Percentiles rank a stretch among this genome's conserved stretches.
phyloP scores from a whole-genome alignment of 352 stramenopile genomes.

The Aphanomyces euteiches region DNA sequence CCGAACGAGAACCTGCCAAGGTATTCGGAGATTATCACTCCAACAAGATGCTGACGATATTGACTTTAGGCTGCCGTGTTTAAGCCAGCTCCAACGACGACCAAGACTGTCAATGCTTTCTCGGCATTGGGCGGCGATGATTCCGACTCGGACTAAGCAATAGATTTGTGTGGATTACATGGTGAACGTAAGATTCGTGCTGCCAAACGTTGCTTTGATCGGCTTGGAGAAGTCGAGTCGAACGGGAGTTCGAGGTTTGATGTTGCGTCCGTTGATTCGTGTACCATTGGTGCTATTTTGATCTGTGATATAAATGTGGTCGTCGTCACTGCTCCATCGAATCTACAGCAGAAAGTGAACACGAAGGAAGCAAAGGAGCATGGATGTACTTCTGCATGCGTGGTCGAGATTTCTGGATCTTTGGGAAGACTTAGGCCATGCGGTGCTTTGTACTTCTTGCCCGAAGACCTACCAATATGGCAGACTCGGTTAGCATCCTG shows the following conservation, averaged over 20 bases:
- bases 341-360: not conserved
- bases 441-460: slow-evolving; percentile 69
- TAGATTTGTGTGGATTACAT: slow-evolving; percentile 36
- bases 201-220: slow-evolving; percentile 51
- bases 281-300: slow-evolving; percentile 81
- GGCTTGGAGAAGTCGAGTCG: slow-evolving; percentile 44
- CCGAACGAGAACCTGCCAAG: slow-evolving; percentile 33
- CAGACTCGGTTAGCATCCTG: slow-evolving; percentile 51
- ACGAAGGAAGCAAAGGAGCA: not conserved
- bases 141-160: slow-evolving; percentile 68
- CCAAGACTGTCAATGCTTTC: slow-evolving; percentile 71
- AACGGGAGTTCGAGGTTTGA: slow-evolving; percentile 51
- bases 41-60: not conserved
- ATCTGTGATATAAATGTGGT: slow-evolving; percentile 64
- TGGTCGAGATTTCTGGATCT: slow-evolving; percentile 78
- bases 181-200: slow-evolving; percentile 49
- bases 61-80: slow-evolving; percentile 39
- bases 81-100: slow-evolving; percentile 44
- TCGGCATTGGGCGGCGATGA: slow-evolving; percentile 40
- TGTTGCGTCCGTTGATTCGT: slow-evolving; percentile 49
- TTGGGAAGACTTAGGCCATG: slow-evolving; percentile 72
- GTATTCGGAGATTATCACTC: slow-evolving; percentile 32
- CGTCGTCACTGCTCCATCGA: slow-evolving; percentile 27
- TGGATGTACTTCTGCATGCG: slow-evolving; percentile 56
- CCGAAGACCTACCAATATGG: slow-evolving; percentile 71